Evolutionary conservation across 495 filamentous ascomycete genomes (phyloP).

Genomic region (Parathielavia appendiculata): DNA sequence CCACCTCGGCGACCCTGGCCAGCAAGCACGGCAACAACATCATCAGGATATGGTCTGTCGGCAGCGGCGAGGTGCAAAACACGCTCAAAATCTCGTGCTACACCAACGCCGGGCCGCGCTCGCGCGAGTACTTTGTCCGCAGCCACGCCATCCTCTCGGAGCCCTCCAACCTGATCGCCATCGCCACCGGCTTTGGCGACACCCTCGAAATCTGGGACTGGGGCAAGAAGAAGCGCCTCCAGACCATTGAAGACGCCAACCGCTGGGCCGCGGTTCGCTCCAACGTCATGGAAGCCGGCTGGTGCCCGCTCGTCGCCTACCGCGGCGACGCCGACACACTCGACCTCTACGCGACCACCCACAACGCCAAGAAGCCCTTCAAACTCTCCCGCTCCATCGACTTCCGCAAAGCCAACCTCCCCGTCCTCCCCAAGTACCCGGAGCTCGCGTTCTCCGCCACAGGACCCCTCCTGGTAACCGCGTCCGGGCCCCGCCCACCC

Average conservation of each 20-base stretch:
- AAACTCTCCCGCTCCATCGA: conserved; percentile 66
- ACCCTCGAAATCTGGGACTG: conserved; percentile 37
- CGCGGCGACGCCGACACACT: conserved; percentile 30
- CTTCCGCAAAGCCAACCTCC: conserved; percentile 33
- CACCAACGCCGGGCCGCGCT: conserved; percentile 32
- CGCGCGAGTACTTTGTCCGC: conserved; percentile 38
- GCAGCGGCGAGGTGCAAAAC: conserved; percentile 27
- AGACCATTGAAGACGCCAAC: conserved; percentile 32
- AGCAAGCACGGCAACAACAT: conserved; percentile 38
- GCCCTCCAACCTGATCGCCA: conserved; percentile 30
- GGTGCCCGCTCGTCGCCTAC: conserved; percentile 31
- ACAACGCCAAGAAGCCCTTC: conserved; percentile 65
- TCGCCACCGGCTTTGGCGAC: conserved; percentile 34
- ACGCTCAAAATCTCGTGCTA: conserved; percentile 34
- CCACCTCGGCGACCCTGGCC: conserved; percentile 23
- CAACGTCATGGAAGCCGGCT: conserved; percentile 31
- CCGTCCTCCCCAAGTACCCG: conserved; percentile 34
- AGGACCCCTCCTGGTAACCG: conserved; percentile 31
- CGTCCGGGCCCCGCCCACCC: conserved; percentile 33
- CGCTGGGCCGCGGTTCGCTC: conserved; percentile 35
- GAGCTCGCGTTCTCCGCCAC: conserved; percentile 37
- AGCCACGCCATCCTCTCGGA: conserved; percentile 37
- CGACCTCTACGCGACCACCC: conserved; percentile 57
- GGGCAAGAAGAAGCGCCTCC: conserved; percentile 33
- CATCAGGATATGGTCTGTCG: conserved; percentile 35